Conservation (phyloP, 2,329 filamentous ascomycete genomes). For the Fusarium mangiferae region DNA sequence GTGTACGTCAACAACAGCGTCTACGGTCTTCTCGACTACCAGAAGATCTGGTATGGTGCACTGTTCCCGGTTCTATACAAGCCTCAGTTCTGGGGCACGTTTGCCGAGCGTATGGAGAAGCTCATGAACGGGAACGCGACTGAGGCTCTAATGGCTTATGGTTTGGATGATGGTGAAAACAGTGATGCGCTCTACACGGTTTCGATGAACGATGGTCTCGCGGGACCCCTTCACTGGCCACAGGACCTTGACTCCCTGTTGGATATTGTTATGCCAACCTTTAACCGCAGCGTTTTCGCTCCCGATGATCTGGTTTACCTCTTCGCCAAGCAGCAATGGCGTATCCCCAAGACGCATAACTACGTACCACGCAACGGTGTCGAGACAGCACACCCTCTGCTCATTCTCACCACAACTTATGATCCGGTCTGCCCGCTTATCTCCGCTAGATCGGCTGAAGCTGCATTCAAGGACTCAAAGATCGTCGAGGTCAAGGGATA, state of each 20-base stretch:
- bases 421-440: conserved; percentile 63
- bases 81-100: conserved; percentile 50
- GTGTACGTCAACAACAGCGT: conserved; percentile 56
- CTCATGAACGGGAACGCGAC: conserved; percentile 55
- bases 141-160: conserved; percentile 50
- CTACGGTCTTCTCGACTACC: conserved; percentile 52
- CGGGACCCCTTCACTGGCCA: conserved; percentile 46
- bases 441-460: conserved; percentile 51
- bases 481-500: conserved; percentile 56
- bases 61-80: conserved; percentile 54
- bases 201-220: conserved; percentile 43
- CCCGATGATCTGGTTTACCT: conserved; percentile 45
- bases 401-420: conserved; percentile 47
- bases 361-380: conserved; percentile 48
- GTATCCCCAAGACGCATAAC: conserved; percentile 43
- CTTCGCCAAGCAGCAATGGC: conserved; percentile 47
- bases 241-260: conserved; percentile 47
- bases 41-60: conserved; percentile 49
- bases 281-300: conserved; percentile 48
- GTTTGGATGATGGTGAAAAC: conserved; percentile 19
- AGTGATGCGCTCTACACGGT: conserved; percentile 44
- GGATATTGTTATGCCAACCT: conserved; percentile 48
- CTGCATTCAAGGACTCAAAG: conserved; percentile 50
- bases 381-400: conserved; percentile 45
- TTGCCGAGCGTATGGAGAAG: conserved; percentile 49